Evolutionary conservation across 2,329 filamentous ascomycete genomes (phyloP), one percentile per base, ranked within the genome.

Genomic region (Exophiala lecanii-corni): DNA sequence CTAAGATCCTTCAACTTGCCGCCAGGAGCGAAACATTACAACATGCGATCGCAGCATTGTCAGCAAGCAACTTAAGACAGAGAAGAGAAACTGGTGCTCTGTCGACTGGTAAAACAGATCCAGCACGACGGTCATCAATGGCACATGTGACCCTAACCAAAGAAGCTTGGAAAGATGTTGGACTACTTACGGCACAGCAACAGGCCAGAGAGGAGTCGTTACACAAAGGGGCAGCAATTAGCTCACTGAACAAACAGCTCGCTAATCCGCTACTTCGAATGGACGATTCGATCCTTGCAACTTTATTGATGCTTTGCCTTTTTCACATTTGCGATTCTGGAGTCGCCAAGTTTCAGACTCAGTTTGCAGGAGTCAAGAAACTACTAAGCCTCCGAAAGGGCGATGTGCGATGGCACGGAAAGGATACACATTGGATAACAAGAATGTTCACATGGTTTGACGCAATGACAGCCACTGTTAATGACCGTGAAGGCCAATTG

Each of bases 281-380:
- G 41, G 83, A 92, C 55, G 91, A 96, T 62, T 89, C 87, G 0
- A 86, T 92, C 3, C 72, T 96, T 20, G 89, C 88, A 2, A 94
- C 88, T 3, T 79, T 96, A 25, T 75, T 96, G 28, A 77, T 96
- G 6, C 74, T 96, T 3, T 95, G 89, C 61, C 81, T 96, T 48
- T 95, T 94, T 62, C 86, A 94, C 55, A 89, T 95, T 68, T 92
- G 88, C 50, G 89, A 96, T 64, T 92, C 86, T 1, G 91, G 91
- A 2, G 83, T 96, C 54, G 88, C 87, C 15, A 91, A 91, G 58
- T 96, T 96, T 66, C 86, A 89, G 55, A 92, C 86, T 0, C 91
- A 96, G 61, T 89, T 96, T 57, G 88, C 88, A 1, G 89, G 91
- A 0, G 89, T 96, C 28, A 89, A 89, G 66, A 94, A 94, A 70